These are phyloP conservation scores for Trichoderma brevicompactum DNA, from an alignment of 2,329 filamentous ascomycete genomes.

Conservation along the genomic window DNA sequence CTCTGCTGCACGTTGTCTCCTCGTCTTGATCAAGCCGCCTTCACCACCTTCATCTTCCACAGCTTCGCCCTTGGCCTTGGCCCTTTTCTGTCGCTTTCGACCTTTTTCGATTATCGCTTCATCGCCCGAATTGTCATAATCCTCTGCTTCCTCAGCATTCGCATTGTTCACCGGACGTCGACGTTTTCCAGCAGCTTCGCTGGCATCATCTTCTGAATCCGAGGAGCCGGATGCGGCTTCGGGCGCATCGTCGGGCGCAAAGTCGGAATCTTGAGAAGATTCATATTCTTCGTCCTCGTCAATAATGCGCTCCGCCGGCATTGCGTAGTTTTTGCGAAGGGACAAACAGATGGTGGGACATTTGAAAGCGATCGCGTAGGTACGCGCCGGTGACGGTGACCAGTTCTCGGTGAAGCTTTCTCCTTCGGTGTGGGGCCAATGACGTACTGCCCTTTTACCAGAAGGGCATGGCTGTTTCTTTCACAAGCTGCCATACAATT, in stretches of 20 bases:
- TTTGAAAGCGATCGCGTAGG: slow-evolving; percentile 8
- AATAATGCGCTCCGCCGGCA: slow-evolving; percentile 48
- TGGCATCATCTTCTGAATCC: slow-evolving; percentile 52
- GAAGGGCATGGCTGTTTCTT: too few species aligned
- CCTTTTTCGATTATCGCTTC: slow-evolving; percentile 69
- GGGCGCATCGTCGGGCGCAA: slow-evolving; percentile 62
- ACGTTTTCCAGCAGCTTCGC: slow-evolving; percentile 37
- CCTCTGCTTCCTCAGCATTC: slow-evolving; percentile 48
- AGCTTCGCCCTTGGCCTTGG: slow-evolving; percentile 44
- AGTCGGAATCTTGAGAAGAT: slow-evolving; percentile 75
- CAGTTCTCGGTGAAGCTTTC: slow-evolving; percentile 14
- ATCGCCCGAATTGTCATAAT: slow-evolving; percentile 72
- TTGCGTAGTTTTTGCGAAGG: slow-evolving; percentile 37
- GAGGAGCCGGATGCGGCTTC: slow-evolving; percentile 55
- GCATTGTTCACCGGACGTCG: slow-evolving; percentile 32
- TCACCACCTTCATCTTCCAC: slow-evolving; percentile 60
- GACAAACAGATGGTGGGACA: neutral
- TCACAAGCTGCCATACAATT: too few species aligned
- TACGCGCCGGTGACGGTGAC: slow-evolving; percentile 19
- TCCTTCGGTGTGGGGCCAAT: slow-evolving; percentile 27
- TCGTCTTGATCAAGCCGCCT: slow-evolving; percentile 71
- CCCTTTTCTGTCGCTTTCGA: slow-evolving; percentile 56
- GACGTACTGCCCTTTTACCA: slow-evolving; percentile 2
- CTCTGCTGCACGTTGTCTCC: slow-evolving; percentile 70
- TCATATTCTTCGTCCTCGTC: slow-evolving; percentile 63